Percentiles rank a stretch among this genome's conserved stretches.
phyloP scores from a whole-genome alignment of 345 rosid species.

The Hibiscus syriacus region DNA sequence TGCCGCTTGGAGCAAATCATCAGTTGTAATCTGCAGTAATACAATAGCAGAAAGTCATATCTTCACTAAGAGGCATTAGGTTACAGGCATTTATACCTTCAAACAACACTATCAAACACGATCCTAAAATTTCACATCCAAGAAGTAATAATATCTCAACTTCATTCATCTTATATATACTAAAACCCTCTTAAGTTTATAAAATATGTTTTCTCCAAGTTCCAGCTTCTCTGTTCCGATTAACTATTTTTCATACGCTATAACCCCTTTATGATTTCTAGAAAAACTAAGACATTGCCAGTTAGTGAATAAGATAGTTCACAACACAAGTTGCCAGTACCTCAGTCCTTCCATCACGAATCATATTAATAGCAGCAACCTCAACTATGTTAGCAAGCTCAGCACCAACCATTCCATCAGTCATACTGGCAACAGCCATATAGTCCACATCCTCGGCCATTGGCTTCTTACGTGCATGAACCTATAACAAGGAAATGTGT shows the following conservation, averaged over 20 bases:
- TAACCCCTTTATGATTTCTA: background rate
- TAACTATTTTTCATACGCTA: slow-evolving; percentile 3
- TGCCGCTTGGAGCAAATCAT: slow-evolving; percentile 91
- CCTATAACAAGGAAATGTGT: slow-evolving; percentile 30
- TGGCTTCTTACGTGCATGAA: slow-evolving; percentile 93
- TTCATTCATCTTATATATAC: background rate
- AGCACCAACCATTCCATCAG: slow-evolving; percentile 98
- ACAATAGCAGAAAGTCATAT: background rate
- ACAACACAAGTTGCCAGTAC: slow-evolving; percentile 25
- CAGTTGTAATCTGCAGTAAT: slow-evolving; percentile 79
- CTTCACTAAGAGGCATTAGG: background rate
- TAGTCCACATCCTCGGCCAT: slow-evolving; percentile 95
- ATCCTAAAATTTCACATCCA: background rate
- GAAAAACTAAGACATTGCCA: background rate
- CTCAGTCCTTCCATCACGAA: slow-evolving; percentile 90
- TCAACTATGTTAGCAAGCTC: slow-evolving; percentile 93
- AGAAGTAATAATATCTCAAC: background rate
- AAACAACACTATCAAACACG: background rate
- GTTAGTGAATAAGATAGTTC: background rate
- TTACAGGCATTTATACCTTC: background rate
- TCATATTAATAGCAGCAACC: slow-evolving; percentile 89
- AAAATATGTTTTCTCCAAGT: background rate
- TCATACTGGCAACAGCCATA: slow-evolving; percentile 83
- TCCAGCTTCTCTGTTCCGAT: slow-evolving; percentile 1
- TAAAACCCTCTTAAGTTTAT: background rate